A percentile compares a stretch with the other conserved stretches of the same genome.
Conservation (phyloP, 805 yeast genomes). For the Metschnikowia chrysomelidarum region DNA sequence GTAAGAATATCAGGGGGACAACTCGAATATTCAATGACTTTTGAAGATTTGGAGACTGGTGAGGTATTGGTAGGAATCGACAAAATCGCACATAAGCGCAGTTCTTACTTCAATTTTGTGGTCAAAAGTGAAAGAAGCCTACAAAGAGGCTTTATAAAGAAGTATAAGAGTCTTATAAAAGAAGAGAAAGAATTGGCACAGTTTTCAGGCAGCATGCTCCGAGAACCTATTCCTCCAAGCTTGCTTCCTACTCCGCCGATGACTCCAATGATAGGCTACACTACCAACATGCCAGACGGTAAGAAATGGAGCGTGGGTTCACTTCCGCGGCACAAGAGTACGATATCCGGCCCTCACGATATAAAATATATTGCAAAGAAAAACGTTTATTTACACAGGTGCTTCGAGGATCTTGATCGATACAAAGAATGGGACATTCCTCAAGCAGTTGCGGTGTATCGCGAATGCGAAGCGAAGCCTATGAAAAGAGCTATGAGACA, state of each 20-base stretch:
- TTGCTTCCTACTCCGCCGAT: constrained; percentile 9
- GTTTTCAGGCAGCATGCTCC: not conserved
- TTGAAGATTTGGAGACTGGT: constrained; percentile 19
- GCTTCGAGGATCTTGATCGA: constrained; percentile 18
- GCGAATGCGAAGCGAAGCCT: constrained; percentile 40
- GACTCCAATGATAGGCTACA: constrained; percentile 11
- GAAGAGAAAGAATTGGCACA: not conserved
- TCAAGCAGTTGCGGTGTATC: constrained; percentile 36
- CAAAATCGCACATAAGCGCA: constrained; percentile 3
- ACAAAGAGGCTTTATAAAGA: constrained; percentile 4
- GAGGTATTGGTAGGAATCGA: constrained; percentile 11
- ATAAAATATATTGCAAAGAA: constrained; percentile 32
- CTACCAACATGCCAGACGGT: constrained; percentile 9
- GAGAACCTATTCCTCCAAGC: constrained; percentile 10
- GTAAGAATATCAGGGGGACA: constrained; percentile 24
- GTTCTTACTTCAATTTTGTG: constrained; percentile 7
- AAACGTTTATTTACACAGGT: constrained; percentile 38
- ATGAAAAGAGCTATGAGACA: constrained; percentile 39
- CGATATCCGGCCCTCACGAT: constrained; percentile 13
- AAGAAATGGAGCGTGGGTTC: constrained; percentile 37
- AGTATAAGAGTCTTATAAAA: not conserved
- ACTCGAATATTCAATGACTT: constrained; percentile 10
- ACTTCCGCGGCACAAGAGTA: constrained; percentile 38
- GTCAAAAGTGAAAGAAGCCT: constrained; percentile 6
- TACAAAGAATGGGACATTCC: constrained; percentile 18